phyloP scores from a whole-genome alignment of 2,329 filamentous ascomycete species.

The Fusarium hostae region DNA sequence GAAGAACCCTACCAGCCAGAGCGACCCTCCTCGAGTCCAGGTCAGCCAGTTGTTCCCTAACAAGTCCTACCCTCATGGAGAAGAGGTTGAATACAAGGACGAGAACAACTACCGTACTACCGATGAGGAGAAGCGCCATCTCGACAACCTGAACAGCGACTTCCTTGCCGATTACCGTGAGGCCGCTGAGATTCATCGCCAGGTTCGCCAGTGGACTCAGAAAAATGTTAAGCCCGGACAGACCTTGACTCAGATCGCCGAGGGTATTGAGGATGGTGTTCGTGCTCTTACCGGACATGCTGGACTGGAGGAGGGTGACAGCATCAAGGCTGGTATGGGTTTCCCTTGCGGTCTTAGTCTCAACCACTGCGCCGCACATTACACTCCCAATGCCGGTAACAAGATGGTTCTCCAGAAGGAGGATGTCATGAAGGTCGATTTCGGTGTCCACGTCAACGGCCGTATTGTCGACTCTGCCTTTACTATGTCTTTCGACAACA shows the following conservation, averaged over 20 bases:
- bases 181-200: slow-evolving; percentile 88
- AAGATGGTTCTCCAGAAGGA: slow-evolving; percentile 76
- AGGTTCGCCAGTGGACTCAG: slow-evolving; percentile 86
- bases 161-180: slow-evolving; percentile 85
- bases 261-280: slow-evolving; percentile 87
- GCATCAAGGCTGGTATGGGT: slow-evolving; percentile 81
- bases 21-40: slow-evolving; percentile 76
- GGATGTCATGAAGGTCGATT: slow-evolving; percentile 86
- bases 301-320: slow-evolving; percentile 82
- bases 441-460: slow-evolving; percentile 83
- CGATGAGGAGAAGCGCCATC: slow-evolving; percentile 82
- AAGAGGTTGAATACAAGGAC: slow-evolving; percentile 80
- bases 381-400: slow-evolving; percentile 87
- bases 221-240: slow-evolving; percentile 84
- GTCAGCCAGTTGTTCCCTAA: slow-evolving; percentile 79
- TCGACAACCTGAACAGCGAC: slow-evolving; percentile 83
- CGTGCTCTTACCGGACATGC: slow-evolving; percentile 80
- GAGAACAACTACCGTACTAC: slow-evolving; percentile 84
- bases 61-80: slow-evolving; percentile 77
- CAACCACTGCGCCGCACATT: slow-evolving; percentile 88
- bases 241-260: slow-evolving; percentile 82
- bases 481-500: slow-evolving; percentile 79
- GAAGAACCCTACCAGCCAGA: slow-evolving; percentile 79
- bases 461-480: slow-evolving; percentile 85
- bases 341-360: slow-evolving; percentile 87